Evolutionary conservation across 2,329 filamentous ascomycete species (phyloP).

Genomic region (Scytalidium sp.): DNA sequence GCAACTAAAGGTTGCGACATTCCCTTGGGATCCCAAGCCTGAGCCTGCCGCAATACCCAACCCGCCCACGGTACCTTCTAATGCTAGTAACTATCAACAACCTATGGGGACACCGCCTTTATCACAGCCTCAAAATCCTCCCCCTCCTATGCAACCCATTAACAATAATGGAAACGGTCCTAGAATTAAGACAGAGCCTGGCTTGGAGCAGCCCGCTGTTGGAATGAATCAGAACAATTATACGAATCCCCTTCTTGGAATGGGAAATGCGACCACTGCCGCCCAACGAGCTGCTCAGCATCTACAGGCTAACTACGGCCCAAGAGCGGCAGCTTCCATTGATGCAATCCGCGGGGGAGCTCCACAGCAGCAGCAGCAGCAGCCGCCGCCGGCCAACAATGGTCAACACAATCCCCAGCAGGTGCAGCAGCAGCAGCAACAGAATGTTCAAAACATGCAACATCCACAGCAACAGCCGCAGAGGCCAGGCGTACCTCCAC

Average conservation of each 20-base stretch:
- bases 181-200: constrained; percentile 42
- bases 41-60: constrained; percentile 48
- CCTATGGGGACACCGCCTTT: constrained; percentile 19
- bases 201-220: constrained; percentile 22
- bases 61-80: constrained; percentile 29
- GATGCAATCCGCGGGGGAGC: constrained; percentile 49
- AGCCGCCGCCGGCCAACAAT: constrained; percentile 18
- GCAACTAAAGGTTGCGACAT: constrained; percentile 77
- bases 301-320: constrained; percentile 58
- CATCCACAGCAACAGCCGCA: constrained; percentile 17
- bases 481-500: constrained; percentile 26
- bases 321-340: constrained; percentile 63
- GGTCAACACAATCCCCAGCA: constrained; percentile 23
- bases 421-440: constrained; percentile 23
- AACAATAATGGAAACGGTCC: constrained; percentile 19
- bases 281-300: constrained; percentile 54
- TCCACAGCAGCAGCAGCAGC: constrained; percentile 25
- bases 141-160: constrained; percentile 7
- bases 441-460: constrained; percentile 21
- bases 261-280: constrained; percentile 36
- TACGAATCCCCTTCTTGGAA: constrained; percentile 2
- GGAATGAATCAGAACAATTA: constrained; percentile 2
- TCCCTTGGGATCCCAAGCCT: constrained; percentile 92
- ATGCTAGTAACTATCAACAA: constrained; percentile 26
- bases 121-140: constrained; percentile 10